Evolutionary conservation across 768 basidiomycete species (phyloP).

Genomic region (Hortiboletus campestris): DNA sequence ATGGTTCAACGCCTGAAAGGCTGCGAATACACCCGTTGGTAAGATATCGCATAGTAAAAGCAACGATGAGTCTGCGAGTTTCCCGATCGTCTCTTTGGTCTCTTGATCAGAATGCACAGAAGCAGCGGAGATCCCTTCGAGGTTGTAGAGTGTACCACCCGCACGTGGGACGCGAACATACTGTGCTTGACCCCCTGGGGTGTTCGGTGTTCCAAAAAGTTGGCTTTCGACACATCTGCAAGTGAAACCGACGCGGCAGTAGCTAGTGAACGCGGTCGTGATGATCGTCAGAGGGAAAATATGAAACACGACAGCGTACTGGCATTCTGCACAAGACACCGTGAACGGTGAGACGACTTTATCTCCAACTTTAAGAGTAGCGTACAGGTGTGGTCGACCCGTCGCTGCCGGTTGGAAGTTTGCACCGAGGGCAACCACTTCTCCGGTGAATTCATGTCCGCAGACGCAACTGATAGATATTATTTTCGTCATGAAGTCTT

Average conservation of each 20-base stretch:
- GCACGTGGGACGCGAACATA: constrained; percentile 77
- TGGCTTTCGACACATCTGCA: constrained; percentile 59
- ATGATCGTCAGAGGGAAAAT: neutral
- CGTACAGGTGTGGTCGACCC: constrained; percentile 61
- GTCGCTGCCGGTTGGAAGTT: constrained; percentile 45
- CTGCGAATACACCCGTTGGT: constrained; percentile 78
- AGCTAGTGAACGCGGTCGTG: constrained; percentile 37
- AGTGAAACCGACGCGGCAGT: constrained; percentile 72
- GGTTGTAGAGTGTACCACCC: constrained; percentile 72
- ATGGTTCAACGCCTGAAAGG: constrained; percentile 67
- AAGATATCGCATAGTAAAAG: constrained; percentile 76
- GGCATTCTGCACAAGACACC: constrained; percentile 81
- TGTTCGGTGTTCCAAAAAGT: constrained; percentile 63
- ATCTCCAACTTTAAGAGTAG: constrained; percentile 65
- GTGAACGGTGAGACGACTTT: constrained; percentile 82
- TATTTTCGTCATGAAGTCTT: neutral
- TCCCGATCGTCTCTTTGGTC: constrained; percentile 37
- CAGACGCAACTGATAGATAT: constrained; percentile 49
- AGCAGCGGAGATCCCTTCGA: constrained; percentile 43
- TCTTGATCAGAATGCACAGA: constrained; percentile 20
- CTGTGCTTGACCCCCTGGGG: constrained; percentile 78
- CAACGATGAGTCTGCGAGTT: constrained; percentile 61
- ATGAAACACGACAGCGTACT: constrained; percentile 43
- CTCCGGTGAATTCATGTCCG: constrained; percentile 79
- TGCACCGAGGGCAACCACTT: constrained; percentile 63